Evolutionary conservation across 192 early-diverging fungal genomes (phyloP), one percentile per base, ranked within the genome.

Genomic region (Gonapodya prolifera): DNA sequence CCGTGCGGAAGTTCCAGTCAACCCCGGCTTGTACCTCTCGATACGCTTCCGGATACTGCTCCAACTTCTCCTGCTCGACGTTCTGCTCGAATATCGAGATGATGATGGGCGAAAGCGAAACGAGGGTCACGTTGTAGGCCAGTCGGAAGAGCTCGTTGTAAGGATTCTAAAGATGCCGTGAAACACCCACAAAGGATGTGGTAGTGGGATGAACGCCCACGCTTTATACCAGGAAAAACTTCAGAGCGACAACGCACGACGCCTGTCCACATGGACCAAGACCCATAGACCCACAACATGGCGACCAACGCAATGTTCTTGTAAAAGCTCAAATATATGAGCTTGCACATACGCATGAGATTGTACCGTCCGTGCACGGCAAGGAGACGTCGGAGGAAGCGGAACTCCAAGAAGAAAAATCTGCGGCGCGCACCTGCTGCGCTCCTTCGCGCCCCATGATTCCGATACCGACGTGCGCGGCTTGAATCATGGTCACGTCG

Each of bases 401-500:
- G 75, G 76, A 89, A 89, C 80, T 89, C 86, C 17, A 79, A 82
- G 81, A 89, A 84, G 86, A 83, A 75, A 81, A 88, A 75, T 89
- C 88, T 1, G 85, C 77, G 2, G 84, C 84, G 70, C 85, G 79
- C 0, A 88, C 87, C n/a, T 86, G 87, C 80, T 89, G 88, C 2
- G 82, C 83, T 13, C 88, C 88, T 77, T 89, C 88, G 36, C 83
- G 79, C 16, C 88, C 88, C 78, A 83, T 82, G 73, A 89, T 86
- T 8, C 88, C 88, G 2, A 89, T 84, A 8, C 77, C 77, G 31
- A 70, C 23, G 69, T 76, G 30, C 30, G 76, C 76, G 13, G 76
- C 76, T 30, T 99, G 87, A 70, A 89, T 89, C 88, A 89, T 89
- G 2, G 83, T 78, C 2, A 88, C 86, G 71, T 89, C 88, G 82